Percentiles rank a stretch among this genome's conserved stretches.
Evolutionary conservation across 495 filamentous ascomycete species (phyloP).

Genomic region (Aspergillus hancockii): DNA sequence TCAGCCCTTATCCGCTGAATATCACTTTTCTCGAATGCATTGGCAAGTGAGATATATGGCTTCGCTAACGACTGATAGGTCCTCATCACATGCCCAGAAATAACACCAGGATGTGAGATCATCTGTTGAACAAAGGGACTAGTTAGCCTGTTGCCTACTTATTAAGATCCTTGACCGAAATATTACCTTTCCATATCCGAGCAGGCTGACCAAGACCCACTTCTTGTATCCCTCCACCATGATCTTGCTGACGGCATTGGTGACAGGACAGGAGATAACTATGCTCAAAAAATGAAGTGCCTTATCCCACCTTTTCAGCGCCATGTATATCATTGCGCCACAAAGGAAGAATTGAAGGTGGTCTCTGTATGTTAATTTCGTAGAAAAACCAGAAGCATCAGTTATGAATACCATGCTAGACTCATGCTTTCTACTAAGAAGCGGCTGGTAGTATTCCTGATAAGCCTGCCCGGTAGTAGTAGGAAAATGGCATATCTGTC

Average conservation of each 20-base stretch:
- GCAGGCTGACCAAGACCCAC: conserved; percentile 78
- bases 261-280: conserved; percentile 64
- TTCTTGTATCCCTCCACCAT: conserved; percentile 94
- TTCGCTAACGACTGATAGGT: conserved; percentile 59
- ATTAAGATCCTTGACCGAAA: conserved; percentile 23
- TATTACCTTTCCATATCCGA: conserved; percentile 68
- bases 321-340: conserved; percentile 77
- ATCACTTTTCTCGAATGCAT: conserved; percentile 64
- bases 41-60: conserved; percentile 69
- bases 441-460: conserved; percentile 17
- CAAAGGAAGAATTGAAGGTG: conserved; percentile 79
- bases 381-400: conserved; percentile 56
- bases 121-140: conserved; percentile 27
- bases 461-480: conserved; percentile 33
- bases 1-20: conserved; percentile 59
- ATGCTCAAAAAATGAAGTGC: conserved; percentile 71
- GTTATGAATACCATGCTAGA: conserved; percentile 55
- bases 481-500: conserved; percentile 67
- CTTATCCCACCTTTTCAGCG: conserved; percentile 66
- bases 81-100: conserved; percentile 52
- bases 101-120: conserved; percentile 42
- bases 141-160: conserved; percentile 18
- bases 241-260: conserved; percentile 62
- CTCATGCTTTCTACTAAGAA: conserved; percentile 33
- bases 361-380: conserved; percentile 54